Conservation (phyloP, 2,329 filamentous ascomycete species). For the Claviceps maximensis region DNA sequence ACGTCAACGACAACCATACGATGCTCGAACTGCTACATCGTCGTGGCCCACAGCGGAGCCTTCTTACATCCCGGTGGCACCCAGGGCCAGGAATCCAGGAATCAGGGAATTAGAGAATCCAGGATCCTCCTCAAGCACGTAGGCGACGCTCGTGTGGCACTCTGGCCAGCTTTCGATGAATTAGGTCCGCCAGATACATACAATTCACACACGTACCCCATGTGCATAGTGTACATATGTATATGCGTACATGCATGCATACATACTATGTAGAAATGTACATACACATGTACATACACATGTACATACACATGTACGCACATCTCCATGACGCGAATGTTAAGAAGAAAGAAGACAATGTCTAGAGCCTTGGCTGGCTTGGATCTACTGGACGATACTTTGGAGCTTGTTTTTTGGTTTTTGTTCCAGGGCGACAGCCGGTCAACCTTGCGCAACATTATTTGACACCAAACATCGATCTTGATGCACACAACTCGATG, state of each 20-base stretch:
- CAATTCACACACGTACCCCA: too few relatives aligned
- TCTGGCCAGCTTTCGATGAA: background rate
- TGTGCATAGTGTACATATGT: too few relatives aligned
- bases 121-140: constrained; percentile 1
- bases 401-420: background rate
- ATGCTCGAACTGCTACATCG: background rate
- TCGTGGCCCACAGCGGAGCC: background rate
- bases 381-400: background rate
- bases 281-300: too few relatives aligned
- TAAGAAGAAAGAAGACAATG: too few relatives aligned
- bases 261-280: too few relatives aligned
- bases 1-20: constrained; percentile 12
- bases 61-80: background rate
- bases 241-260: background rate
- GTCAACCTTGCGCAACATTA: background rate
- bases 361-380: background rate
- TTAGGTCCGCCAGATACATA: background rate
- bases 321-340: background rate
- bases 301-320: too few relatives aligned
- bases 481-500: background rate
- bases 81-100: background rate
- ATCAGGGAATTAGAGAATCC: background rate
- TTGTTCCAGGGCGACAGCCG: too few relatives aligned
- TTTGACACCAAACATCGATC: background rate
- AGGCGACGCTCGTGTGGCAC: constrained; percentile 2